These are phyloP conservation scores for Skeletonema tropicum DNA, from an alignment of 108 stramenopile genomes.

Conservation along the genomic window DNA sequence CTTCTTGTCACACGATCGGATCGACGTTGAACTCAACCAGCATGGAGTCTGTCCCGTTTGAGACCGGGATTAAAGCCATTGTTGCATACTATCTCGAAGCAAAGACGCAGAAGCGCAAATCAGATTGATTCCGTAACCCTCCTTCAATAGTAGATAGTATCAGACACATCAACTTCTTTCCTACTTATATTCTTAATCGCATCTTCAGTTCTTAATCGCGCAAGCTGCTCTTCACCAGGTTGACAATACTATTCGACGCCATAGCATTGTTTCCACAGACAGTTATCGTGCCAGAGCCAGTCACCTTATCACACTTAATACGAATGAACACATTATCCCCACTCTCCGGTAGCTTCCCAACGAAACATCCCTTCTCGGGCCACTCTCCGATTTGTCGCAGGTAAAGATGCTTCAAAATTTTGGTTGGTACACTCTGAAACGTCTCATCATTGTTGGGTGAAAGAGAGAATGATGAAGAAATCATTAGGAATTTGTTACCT, in stretches of 20 bases:
- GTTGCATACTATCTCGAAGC: neutral
- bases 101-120: neutral
- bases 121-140: neutral
- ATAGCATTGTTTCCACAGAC: conserved; percentile 83
- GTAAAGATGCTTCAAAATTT: conserved; percentile 39
- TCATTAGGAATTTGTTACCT: conserved; percentile 63
- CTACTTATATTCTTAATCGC: no score
- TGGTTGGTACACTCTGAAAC: conserved; percentile 17
- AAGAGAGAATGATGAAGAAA: conserved; percentile 34
- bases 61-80: conserved; percentile 54
- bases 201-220: neutral
- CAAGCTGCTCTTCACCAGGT: conserved; percentile 59
- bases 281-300: conserved; percentile 54
- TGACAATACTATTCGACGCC: conserved; percentile 68
- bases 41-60: conserved; percentile 58
- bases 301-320: conserved; percentile 51
- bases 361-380: conserved; percentile 42
- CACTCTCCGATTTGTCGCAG: conserved; percentile 58
- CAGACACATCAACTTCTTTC: neutral
- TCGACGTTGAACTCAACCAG: conserved; percentile 40
- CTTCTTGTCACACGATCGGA: conserved; percentile 49
- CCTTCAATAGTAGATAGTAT: conserved; percentile 9
- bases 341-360: conserved; percentile 64
- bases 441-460: conserved; percentile 24
- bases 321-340: conserved; percentile 57